phyloP scores from a whole-genome alignment of 768 basidiomycete genomes.

The Podaxis rugospora region DNA sequence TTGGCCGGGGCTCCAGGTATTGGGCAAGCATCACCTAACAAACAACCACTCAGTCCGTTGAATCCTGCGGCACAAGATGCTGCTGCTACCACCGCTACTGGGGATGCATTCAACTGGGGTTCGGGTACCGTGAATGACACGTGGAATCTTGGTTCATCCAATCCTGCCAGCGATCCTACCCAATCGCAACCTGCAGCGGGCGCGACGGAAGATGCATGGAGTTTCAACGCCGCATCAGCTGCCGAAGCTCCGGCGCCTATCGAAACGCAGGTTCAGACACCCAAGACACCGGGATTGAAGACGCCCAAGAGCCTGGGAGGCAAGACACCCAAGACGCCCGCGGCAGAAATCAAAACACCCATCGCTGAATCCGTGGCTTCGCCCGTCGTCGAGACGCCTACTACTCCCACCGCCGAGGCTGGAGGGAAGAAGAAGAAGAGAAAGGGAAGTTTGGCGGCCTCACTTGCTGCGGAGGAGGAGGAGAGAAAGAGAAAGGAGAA shows the following conservation, averaged over 20 bases:
- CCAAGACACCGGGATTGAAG: conserved; percentile 8
- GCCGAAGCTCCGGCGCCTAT: conserved; percentile 8
- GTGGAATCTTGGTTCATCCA: neutral
- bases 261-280: neutral
- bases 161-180: neutral
- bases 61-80: conserved; percentile 26
- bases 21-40: conserved; percentile 15
- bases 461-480: conserved; percentile 14
- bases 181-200: neutral
- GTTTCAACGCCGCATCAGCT: conserved; percentile 1
- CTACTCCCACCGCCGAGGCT: conserved; percentile 4
- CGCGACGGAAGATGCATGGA: neutral
- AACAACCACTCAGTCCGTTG: conserved; percentile 26
- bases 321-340: conserved; percentile 7
- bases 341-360: neutral
- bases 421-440: conserved; percentile 23
- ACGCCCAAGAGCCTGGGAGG: conserved; percentile 1
- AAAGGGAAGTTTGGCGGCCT: conserved; percentile 16
- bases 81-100: conserved; percentile 13
- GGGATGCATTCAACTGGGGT: conserved; percentile 6
- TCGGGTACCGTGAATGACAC: conserved; percentile 9
- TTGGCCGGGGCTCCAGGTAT: conserved; percentile 19
- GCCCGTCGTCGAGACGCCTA: conserved; percentile 13
- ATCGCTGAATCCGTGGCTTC: conserved; percentile 1
- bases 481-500: conserved; percentile 13